phyloP scores from a whole-genome alignment of 2,329 filamentous ascomycete species.

The Arthroderma sp. region DNA sequence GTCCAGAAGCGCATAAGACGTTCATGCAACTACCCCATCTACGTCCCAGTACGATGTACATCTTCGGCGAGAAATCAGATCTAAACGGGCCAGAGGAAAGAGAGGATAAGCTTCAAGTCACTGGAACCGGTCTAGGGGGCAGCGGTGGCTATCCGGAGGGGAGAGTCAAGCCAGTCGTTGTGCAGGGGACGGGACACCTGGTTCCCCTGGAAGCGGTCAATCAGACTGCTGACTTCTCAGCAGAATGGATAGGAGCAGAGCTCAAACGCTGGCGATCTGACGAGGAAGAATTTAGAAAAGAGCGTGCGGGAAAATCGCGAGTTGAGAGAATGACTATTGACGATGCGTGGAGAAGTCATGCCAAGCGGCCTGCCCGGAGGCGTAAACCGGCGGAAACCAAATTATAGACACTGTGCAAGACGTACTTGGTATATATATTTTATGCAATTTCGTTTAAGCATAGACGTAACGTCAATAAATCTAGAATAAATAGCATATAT shows the following conservation, averaged over 20 bases:
- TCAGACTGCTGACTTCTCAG: slow-evolving; percentile 49
- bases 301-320: slow-evolving; percentile 40
- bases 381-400: too few species aligned
- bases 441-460: too few species aligned
- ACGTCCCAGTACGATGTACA: slow-evolving; percentile 34
- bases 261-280: slow-evolving; percentile 44
- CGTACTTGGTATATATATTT: too few species aligned
- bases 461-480: too few species aligned
- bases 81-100: slow-evolving; percentile 27
- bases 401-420: too few species aligned
- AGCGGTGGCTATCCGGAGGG: slow-evolving; percentile 49
- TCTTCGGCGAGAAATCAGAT: slow-evolving; percentile 32
- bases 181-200: slow-evolving; percentile 60
- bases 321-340: slow-evolving; percentile 45
- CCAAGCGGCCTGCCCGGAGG: too few species aligned
- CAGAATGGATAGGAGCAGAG: slow-evolving; percentile 45
- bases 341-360: slow-evolving; percentile 33
- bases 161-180: slow-evolving; percentile 50
- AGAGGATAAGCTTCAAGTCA: slow-evolving; percentile 29
- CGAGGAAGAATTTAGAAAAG: slow-evolving; percentile 41
- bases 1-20: slow-evolving; percentile 26
- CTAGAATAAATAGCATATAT: too few species aligned
- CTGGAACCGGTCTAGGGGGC: slow-evolving; percentile 28
- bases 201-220: slow-evolving; percentile 68
- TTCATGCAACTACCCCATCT: slow-evolving; percentile 30